Evolutionary conservation across 129 eudicot species (phyloP).

Genomic region (Chrysanthemum makinoi): DNA sequence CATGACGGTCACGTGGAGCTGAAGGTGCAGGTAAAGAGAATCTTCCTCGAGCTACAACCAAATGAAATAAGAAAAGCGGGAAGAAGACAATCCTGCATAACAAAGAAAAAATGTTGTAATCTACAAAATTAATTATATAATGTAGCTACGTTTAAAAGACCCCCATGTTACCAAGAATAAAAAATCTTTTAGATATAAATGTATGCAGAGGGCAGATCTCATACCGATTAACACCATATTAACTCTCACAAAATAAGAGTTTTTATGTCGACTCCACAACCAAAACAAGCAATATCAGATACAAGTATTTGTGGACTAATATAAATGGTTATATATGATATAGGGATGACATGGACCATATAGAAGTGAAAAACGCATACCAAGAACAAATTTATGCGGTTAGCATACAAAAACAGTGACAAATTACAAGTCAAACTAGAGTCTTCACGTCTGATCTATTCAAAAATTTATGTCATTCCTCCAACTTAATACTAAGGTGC

Average conservation of each 20-base stretch:
- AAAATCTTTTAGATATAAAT: not conserved
- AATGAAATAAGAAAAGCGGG: conserved; percentile 83
- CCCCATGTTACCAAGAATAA: not conserved
- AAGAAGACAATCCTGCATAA: conserved; percentile 68
- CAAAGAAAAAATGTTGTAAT: not conserved
- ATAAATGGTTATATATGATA: too few species aligned
- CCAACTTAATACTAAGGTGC: too few species aligned
- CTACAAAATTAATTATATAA: not conserved
- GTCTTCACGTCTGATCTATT: too few species aligned
- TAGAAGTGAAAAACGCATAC: not conserved
- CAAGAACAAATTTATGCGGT: not conserved
- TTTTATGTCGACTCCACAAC: too few species aligned
- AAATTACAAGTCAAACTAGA: not conserved
- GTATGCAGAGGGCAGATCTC: not conserved
- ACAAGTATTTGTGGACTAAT: too few species aligned
- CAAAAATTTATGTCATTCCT: too few species aligned
- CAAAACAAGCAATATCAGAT: too few species aligned
- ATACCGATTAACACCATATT: not conserved
- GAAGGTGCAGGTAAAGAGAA: conserved; percentile 92
- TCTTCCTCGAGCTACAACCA: conserved; percentile 82
- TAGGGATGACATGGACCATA: not conserved
- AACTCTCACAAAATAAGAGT: too few species aligned
- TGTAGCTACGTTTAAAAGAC: not conserved
- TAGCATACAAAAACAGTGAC: not conserved
- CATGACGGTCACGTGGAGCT: conserved; percentile 71